Conservation (phyloP, 768 basidiomycete species). For the Peribolospora baueri region DNA sequence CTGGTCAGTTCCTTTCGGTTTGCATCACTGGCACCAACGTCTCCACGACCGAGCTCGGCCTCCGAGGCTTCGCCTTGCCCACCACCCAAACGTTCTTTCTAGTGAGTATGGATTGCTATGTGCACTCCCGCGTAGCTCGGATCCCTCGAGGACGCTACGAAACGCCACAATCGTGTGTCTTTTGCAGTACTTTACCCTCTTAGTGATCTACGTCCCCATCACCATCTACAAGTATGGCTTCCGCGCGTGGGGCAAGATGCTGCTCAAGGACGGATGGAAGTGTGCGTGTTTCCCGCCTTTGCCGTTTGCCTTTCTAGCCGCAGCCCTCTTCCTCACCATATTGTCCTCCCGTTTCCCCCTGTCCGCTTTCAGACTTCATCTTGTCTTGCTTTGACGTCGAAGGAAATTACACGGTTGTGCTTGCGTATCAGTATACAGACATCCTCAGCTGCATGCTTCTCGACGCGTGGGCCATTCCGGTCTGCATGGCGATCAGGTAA, state of each 20-base stretch:
- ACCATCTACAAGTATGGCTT: constrained; percentile 13
- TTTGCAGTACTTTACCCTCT: constrained; percentile 7
- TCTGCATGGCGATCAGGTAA: constrained; percentile 13
- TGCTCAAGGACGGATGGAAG: constrained; percentile 14
- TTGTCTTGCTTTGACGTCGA: constrained; percentile 5
- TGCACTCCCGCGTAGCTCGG: no score
- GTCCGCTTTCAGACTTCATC: not conserved
- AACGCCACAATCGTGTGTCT: no score
- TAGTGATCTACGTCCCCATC: constrained; percentile 10
- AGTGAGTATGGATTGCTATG: not conserved
- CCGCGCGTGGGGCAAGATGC: constrained; percentile 11
- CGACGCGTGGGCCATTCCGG: constrained; percentile 10
- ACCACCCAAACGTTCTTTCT: not conserved
- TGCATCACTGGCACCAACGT: constrained; percentile 11
- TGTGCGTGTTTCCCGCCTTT: constrained; percentile 1
- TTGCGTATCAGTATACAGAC: constrained; percentile 11
- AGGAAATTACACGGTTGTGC: constrained; percentile 10
- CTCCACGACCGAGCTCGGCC: constrained; percentile 11
- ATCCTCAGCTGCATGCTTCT: constrained; percentile 12
- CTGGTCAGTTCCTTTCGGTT: constrained; percentile 12
- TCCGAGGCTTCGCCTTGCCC: constrained; percentile 8
- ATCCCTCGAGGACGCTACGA: no score
- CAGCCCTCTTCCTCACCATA: not conserved
- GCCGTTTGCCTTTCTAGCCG: not conserved
- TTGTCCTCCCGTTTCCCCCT: no score